A percentile compares a stretch with the other conserved stretches of the same genome.
Conservation (phyloP, 148 eudicot genomes). For the Nepenthes mirabilis region DNA sequence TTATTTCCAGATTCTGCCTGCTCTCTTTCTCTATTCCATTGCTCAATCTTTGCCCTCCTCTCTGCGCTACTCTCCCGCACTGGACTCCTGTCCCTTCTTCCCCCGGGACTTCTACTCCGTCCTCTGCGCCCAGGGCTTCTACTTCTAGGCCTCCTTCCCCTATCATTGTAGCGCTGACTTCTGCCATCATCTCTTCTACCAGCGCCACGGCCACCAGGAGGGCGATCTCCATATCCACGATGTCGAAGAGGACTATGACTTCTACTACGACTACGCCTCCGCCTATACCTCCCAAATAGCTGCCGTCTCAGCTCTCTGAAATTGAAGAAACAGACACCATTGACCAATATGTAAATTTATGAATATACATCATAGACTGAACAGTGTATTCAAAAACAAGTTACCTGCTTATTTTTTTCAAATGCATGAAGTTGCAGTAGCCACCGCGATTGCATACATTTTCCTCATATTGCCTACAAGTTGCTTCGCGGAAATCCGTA, state of each 20-base stretch:
- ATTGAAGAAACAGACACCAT: background rate
- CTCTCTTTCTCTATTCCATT: constrained; percentile 91
- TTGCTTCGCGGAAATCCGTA: constrained; percentile 70
- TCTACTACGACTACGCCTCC: constrained; percentile 70
- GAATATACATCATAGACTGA: background rate
- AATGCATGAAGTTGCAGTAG: constrained; percentile 71
- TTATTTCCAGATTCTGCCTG: constrained; percentile 31
- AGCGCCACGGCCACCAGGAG: constrained; percentile 60
- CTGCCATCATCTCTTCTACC: constrained; percentile 81
- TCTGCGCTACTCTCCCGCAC: constrained; percentile 88
- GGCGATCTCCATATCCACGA: constrained; percentile 53
- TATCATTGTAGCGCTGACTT: constrained; percentile 46
- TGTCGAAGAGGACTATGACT: constrained; percentile 69
- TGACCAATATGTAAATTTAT: background rate
- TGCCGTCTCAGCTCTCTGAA: constrained; percentile 77
- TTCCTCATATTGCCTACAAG: constrained; percentile 68
- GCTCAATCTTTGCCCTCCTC: constrained; percentile 95
- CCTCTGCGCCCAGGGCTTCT: constrained; percentile 89
- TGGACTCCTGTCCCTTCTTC: constrained; percentile 72
- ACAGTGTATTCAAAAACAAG: constrained; percentile 1
- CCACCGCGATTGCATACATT: constrained; percentile 71
- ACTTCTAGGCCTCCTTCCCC: constrained; percentile 78
- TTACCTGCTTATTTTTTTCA: constrained; percentile 77
- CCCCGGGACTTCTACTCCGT: constrained; percentile 82
- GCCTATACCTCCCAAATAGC: constrained; percentile 62